phyloP scores from a whole-genome alignment of 176 grass and related monocot species.

The Panicum miliaceum region DNA sequence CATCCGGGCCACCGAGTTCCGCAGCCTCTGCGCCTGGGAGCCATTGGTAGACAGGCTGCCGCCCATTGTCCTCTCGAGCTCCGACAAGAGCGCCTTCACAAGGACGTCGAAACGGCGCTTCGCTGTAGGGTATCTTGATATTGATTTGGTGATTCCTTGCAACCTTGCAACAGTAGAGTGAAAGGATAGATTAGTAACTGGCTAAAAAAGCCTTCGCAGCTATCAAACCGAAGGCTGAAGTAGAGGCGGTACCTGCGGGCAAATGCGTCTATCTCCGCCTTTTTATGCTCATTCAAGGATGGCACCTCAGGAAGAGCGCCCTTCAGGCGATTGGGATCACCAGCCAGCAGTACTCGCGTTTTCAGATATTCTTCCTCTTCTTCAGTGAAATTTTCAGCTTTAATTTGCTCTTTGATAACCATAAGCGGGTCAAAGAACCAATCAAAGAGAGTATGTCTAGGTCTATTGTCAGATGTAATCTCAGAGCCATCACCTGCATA shows the following conservation, averaged over 20 bases:
- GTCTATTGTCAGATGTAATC: slow-evolving; percentile 86
- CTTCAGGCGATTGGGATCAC: slow-evolving; percentile 61
- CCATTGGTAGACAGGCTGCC: slow-evolving; percentile 50
- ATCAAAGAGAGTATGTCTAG: slow-evolving; percentile 65
- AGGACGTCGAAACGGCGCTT: slow-evolving; percentile 83
- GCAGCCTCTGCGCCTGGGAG: slow-evolving; percentile 53
- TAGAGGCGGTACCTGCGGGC: slow-evolving; percentile 61
- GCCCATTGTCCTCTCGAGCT: slow-evolving; percentile 84
- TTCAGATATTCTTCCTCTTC: slow-evolving; percentile 89
- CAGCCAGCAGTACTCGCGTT: slow-evolving; percentile 69
- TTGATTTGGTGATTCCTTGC: slow-evolving; percentile 92
- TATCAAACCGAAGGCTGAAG: neutral
- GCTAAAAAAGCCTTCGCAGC: neutral
- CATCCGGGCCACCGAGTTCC: slow-evolving; percentile 54
- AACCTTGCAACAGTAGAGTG: slow-evolving; percentile 52
- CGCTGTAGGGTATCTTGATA: slow-evolving; percentile 90
- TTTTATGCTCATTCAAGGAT: slow-evolving; percentile 66
- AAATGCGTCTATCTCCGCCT: slow-evolving; percentile 89
- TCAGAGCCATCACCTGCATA: slow-evolving; percentile 69
- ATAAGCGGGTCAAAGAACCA: slow-evolving; percentile 98
- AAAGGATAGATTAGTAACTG: slow-evolving; percentile 17
- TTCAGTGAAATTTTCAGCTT: slow-evolving; percentile 75
- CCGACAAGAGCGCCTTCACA: slow-evolving; percentile 63
- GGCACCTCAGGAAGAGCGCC: slow-evolving; percentile 56
- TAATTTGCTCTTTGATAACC: slow-evolving; percentile 94